These are phyloP conservation scores for Gloeopeniophorella convolvens DNA, from an alignment of 768 basidiomycete species.

Conservation along the genomic window DNA sequence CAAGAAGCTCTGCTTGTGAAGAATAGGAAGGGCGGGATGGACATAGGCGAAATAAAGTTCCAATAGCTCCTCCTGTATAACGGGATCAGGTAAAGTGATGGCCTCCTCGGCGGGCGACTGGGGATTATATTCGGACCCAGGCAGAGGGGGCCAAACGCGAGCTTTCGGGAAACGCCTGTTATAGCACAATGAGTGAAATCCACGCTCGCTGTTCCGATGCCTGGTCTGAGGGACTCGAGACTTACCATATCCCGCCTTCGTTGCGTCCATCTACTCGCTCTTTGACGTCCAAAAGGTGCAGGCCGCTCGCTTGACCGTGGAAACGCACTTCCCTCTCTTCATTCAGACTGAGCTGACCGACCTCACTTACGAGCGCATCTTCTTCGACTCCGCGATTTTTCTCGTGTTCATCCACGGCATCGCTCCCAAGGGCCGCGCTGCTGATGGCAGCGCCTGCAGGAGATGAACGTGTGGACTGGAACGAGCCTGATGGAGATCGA, in stretches of 20 bases:
- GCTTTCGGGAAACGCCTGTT: conserved; percentile 77
- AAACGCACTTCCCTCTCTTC: conserved; percentile 83
- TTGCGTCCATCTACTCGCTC: conserved; percentile 59
- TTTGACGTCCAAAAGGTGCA: conserved; percentile 62
- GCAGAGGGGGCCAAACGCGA: conserved; percentile 78
- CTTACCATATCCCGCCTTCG: conserved; percentile 71
- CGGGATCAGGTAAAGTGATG: conserved; percentile 46
- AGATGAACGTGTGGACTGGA: conserved; percentile 10
- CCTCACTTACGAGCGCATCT: conserved; percentile 54
- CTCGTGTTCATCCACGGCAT: conserved; percentile 21
- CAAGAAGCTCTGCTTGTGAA: conserved; percentile 66
- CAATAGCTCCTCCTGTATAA: conserved; percentile 61
- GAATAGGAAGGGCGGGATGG: conserved; percentile 70
- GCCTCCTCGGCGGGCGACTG: conserved; percentile 32
- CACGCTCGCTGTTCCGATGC: conserved; percentile 7
- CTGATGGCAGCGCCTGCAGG: conserved; percentile 7
- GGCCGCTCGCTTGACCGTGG: conserved; percentile 79
- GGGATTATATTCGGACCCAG: conserved; percentile 23
- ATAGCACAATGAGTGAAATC: conserved; percentile 23
- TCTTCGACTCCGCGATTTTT: conserved; percentile 26
- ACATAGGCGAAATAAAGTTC: conserved; percentile 78
- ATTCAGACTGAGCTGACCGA: conserved; percentile 83
- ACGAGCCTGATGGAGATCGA: conserved; percentile 14
- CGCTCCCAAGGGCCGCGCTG: conserved; percentile 2
- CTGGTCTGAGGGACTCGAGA: conserved; percentile 17